Base-by-base conservation (phyloP, 805 yeast genomes). In the Komagataella phaffii region DNA sequence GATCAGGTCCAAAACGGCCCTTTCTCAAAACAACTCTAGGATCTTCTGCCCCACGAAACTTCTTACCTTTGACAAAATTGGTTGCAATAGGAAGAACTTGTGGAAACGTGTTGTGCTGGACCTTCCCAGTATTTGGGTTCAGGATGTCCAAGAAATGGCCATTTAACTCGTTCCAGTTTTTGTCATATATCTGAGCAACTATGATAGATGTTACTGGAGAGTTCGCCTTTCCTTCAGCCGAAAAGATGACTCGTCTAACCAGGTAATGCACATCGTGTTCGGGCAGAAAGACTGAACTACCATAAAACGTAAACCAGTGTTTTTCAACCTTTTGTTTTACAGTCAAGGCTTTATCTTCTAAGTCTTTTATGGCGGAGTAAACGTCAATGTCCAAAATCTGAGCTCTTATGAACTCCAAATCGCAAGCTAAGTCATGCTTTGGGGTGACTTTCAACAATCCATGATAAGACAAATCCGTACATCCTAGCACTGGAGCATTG, bases 181-280 rank as follows among this genome's bases (percentile, higher is more conserved):
- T 61, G 56, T 68, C 67, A 54, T 57, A 71, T 0, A 69, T 52
- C 58, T 70, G 74, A 1, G 64, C 71, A 52, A 48, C 50, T 3
- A 48, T 7, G 14, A 51, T 30, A n/a, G 51, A 48, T 17, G 48
- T n/a, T 21, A 50, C 49, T 18, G 53, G 46, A 23, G 46, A 23
- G 44, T 51, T 50, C 7, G 48, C 19, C 7, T 49, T 36, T 19
- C 51, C 52, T 3, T 46, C 45, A 30, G 45, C 46, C 6, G 67
- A 61, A 55, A 67, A 70, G 6, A 66, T 55, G 10, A 70, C 54
- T 51, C 74, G 57, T 10, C 73, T 65, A 23, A 69, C 66, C 64
- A 68, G 65, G 46, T 66, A 62, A 56, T 71, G 74, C 14, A 72
- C 69, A 5, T 73, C 74, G 54, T 71, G 69, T 46, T 68, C 66